Percentiles rank a stretch among this genome's conserved stretches.
Evolutionary conservation across 768 basidiomycete species (phyloP).

Genomic region (Podaxis mareebaensis): DNA sequence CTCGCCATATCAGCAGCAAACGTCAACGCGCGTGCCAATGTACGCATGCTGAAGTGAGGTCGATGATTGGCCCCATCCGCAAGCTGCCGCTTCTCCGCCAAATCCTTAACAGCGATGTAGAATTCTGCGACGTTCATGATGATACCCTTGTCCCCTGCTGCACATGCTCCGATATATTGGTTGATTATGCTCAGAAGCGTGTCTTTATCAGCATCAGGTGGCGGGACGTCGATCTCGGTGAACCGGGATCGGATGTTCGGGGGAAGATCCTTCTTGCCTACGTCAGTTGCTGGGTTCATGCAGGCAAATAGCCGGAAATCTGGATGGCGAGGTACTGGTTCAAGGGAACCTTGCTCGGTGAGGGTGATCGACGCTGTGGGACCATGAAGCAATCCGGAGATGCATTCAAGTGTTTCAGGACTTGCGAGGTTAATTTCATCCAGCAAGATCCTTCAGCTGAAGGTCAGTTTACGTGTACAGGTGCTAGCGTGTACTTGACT

Average conservation of each 20-base stretch:
- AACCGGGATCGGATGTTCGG: conserved; percentile 88
- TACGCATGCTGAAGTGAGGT: conserved; percentile 98
- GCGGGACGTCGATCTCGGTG: conserved; percentile 93
- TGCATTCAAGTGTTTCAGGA: conserved; percentile 90
- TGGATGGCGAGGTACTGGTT: conserved; percentile 87
- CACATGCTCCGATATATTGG: conserved; percentile 84
- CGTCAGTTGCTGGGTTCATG: conserved; percentile 99
- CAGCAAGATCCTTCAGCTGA: conserved; percentile 72
- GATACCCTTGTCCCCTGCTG: conserved; percentile 82
- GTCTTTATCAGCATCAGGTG: conserved; percentile 90
- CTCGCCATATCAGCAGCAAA: conserved; percentile 84
- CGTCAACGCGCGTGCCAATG: conserved; percentile 84
- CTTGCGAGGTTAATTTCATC: conserved; percentile 97
- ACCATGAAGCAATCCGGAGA: conserved; percentile 85
- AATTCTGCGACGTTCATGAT: conserved; percentile 93
- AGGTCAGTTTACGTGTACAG: conserved; percentile 8
- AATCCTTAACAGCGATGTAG: conserved; percentile 76
- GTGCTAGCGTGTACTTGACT: conserved; percentile 27
- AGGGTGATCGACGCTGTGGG: conserved; percentile 87
- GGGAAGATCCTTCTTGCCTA: conserved; percentile 96
- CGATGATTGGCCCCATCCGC: conserved; percentile 92
- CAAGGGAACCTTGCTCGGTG: conserved; percentile 89
- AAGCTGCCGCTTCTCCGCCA: conserved; percentile 73
- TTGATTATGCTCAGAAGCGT: conserved; percentile 84
- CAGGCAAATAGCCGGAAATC: conserved; percentile 97